Evolutionary conservation across 768 basidiomycete species (phyloP).

Genomic region (Megacollybia marginata): DNA sequence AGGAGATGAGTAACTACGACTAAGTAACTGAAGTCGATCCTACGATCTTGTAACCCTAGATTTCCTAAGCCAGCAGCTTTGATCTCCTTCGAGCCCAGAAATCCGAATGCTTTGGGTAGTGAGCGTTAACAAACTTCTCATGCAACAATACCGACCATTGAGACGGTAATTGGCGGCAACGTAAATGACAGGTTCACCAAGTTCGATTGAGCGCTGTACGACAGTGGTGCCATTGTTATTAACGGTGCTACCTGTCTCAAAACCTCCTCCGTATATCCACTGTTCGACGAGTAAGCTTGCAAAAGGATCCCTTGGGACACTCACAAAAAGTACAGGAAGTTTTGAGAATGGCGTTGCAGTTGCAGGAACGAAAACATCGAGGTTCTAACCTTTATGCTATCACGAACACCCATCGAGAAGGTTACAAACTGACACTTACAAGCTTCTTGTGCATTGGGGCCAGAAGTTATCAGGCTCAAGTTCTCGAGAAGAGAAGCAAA

Average conservation of each 20-base stretch:
- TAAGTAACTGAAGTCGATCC: conserved; percentile 5
- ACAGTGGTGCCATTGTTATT: conserved; percentile 12
- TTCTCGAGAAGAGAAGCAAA: no score
- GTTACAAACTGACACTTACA: no score
- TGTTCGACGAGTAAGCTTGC: no score
- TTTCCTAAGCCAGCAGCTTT: conserved; percentile 14
- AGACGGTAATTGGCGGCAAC: conserved; percentile 25
- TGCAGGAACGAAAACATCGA: no score
- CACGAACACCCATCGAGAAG: no score
- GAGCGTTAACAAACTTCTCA: neutral
- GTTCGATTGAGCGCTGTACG: conserved; percentile 18
- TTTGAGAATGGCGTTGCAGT: no score
- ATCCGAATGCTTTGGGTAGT: neutral
- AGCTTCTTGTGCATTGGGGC: no score
- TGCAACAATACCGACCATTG: conserved; percentile 19
- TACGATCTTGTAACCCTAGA: conserved; percentile 31
- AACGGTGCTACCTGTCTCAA: conserved; percentile 16
- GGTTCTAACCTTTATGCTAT: no score
- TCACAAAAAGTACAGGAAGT: no score
- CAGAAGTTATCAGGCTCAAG: no score
- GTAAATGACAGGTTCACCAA: conserved; percentile 20
- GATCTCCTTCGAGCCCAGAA: neutral
- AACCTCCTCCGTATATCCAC: conserved; percentile 15
- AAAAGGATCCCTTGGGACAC: no score
- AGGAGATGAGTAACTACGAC: neutral